Evolutionary conservation across 495 filamentous ascomycete species (phyloP).

Genomic region (Lasiosphaeriaceae sp.): DNA sequence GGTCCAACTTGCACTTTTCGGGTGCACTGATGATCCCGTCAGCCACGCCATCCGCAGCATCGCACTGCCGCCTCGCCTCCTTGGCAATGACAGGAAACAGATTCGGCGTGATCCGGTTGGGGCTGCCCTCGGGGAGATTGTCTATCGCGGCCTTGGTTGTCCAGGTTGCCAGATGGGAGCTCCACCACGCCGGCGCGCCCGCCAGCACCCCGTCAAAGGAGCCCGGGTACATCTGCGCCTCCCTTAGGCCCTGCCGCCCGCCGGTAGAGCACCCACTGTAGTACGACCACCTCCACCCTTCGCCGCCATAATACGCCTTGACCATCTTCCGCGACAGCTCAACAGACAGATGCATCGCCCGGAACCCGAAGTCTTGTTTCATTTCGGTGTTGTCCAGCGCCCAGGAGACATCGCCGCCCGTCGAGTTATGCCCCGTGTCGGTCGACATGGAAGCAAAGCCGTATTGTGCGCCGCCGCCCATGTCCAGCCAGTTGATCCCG

Average conservation of each 20-base stretch:
- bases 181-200: constrained; percentile 54
- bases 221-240: constrained; percentile 41
- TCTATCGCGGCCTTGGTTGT: constrained; percentile 25
- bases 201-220: constrained; percentile 63
- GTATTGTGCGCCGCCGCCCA: constrained; percentile 41
- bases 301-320: constrained; percentile 24
- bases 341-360: constrained; percentile 49
- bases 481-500: constrained; percentile 53
- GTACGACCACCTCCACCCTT: constrained; percentile 39
- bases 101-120: constrained; percentile 45
- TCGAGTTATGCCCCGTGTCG: constrained; percentile 51
- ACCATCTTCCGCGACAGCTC: constrained; percentile 13
- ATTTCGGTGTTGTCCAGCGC: constrained; percentile 40
- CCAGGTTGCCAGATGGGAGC: constrained; percentile 40
- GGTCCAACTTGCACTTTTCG: constrained; percentile 49
- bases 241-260: constrained; percentile 51
- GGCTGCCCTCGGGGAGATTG: constrained; percentile 34
- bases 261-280: constrained; percentile 55
- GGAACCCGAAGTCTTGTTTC: constrained; percentile 43
- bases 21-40: constrained; percentile 63
- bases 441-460: constrained; percentile 53
- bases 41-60: constrained; percentile 55
- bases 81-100: constrained; percentile 46
- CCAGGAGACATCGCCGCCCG: constrained; percentile 38
- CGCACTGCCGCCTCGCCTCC: constrained; percentile 59